Evolutionary conservation across 2,329 filamentous ascomycete species (phyloP).

Genomic region (Colletotrichum aenigma): DNA sequence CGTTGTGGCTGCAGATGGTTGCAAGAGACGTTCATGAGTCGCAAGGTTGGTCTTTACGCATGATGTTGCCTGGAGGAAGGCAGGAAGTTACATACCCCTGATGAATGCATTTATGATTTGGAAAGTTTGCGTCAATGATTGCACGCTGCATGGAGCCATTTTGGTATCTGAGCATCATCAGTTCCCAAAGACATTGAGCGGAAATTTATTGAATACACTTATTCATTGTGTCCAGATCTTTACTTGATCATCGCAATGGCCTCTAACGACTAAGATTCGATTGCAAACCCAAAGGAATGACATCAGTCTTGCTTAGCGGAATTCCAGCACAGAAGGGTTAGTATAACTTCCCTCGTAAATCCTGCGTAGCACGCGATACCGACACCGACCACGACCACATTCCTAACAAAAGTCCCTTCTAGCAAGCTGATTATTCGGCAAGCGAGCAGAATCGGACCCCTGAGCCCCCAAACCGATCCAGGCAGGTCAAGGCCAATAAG

Average conservation of each 20-base stretch:
- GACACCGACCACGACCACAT: rapidly evolving
- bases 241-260: not conserved
- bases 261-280: rapidly evolving
- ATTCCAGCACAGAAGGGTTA: not conserved
- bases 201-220: rapidly evolving
- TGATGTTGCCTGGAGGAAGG: conserved; percentile 33
- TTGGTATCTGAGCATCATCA: not conserved
- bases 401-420: not conserved
- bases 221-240: not conserved
- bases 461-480: not conserved
- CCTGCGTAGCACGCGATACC: rapidly evolving
- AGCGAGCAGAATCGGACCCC: not conserved
- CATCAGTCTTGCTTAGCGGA: not conserved
- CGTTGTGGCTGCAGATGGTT: conserved; percentile 31
- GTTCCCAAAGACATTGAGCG: rapidly evolving
- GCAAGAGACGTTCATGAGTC: conserved; percentile 27
- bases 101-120: not conserved
- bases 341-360: rapidly evolving
- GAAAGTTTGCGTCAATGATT: not conserved
- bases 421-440: not conserved
- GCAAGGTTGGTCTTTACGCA: conserved; percentile 33
- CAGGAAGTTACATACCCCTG: conserved; percentile 20
- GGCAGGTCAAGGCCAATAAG: not conserved
- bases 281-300: not conserved
- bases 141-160: not conserved